A percentile compares a stretch with the other conserved stretches of the same genome.
phyloP scores from a whole-genome alignment of 805 yeast genomes.

The Cyberlindnera xishuangbannaensis region DNA sequence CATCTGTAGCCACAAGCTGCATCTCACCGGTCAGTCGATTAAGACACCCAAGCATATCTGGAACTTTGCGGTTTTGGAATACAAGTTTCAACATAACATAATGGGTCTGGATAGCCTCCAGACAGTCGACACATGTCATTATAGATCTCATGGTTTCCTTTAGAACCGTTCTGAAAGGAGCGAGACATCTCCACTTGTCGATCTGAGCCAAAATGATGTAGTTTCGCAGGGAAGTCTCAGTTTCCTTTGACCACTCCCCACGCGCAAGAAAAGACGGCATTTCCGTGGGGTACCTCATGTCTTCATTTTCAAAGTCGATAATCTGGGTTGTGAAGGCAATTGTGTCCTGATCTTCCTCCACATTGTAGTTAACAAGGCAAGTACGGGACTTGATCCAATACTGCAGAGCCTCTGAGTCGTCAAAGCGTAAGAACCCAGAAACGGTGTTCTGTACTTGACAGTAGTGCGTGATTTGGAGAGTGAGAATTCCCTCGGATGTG shows the following conservation, averaged over 20 bases:
- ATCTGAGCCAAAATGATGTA: conserved; percentile 15
- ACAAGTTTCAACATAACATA: conserved; percentile 13
- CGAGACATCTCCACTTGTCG: conserved; percentile 17
- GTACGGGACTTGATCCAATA: conserved; percentile 9
- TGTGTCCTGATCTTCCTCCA: conserved; percentile 1
- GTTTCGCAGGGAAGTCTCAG: conserved; percentile 1
- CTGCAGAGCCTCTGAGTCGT: conserved; percentile 2
- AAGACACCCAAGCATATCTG: conserved; percentile 16
- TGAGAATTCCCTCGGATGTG: conserved; percentile 5
- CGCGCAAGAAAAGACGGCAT: neutral
- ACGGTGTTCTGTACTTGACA: conserved; percentile 1
- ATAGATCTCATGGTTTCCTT: conserved; percentile 3
- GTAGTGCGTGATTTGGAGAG: conserved; percentile 8
- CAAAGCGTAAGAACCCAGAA: conserved; percentile 8
- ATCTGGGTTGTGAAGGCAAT: conserved; percentile 12
- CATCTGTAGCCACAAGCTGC: conserved; percentile 14
- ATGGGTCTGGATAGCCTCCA: conserved; percentile 11
- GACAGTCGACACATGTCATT: conserved; percentile 17
- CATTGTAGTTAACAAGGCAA: neutral
- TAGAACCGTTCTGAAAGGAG: conserved; percentile 16
- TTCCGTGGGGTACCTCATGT: conserved; percentile 9
- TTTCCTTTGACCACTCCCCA: neutral
- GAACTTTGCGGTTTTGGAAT: conserved; percentile 5
- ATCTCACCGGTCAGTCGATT: conserved; percentile 15
- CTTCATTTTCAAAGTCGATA: conserved; percentile 19